Evolutionary conservation across 2,329 filamentous ascomycete species (phyloP), one percentile per base, ranked within the genome.

Genomic region (Claviceps humidiphila): DNA sequence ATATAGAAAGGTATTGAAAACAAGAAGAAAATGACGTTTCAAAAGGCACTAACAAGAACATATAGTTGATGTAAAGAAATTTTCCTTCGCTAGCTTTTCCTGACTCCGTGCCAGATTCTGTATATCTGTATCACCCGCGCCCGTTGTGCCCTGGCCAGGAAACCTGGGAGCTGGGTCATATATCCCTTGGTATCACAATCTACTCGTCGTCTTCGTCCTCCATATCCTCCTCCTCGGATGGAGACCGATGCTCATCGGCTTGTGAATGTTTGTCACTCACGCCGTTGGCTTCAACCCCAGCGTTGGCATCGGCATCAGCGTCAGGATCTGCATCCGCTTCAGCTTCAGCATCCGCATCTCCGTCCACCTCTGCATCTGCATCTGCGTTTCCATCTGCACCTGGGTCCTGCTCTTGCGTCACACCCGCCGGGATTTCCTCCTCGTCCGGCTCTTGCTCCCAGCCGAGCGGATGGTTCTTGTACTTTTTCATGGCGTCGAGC

Each of bases 401-500:
- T 44, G 47, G 46, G 45, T 51, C n/a, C 24, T 45, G 43, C 43
- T 30, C 43, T 45, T 49, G 47, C 22, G 26, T 51, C 52, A 61
- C 34, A 69, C 60, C 22, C 22, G 65, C 64, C 41, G 68, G 68
- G 24, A 64, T 30, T 68, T 60, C 22, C 24, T 64, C 64, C 42
- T 69, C 69, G 24, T 64, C 66, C 17, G 62, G 66, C 17, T 67
- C 67, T 26, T 73, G 68, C 20, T 72, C 63, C 57, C 68, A 72
- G 20, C 74, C 74, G 30, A 77, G 72, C 3, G 78, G 78, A 55
- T 78, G 67, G 22, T 71, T 69, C 61, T 72, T 74, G 67, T 75
- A 82, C 50, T 69, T 61, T 53, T 71, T 70, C 66, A 81, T 75
- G 55, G 73, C 69, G n/a, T 68, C 67, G 45, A 65, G 68, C 61